phyloP scores from a whole-genome alignment of 148 eudicot species.

The Suaeda aralocaspica region DNA sequence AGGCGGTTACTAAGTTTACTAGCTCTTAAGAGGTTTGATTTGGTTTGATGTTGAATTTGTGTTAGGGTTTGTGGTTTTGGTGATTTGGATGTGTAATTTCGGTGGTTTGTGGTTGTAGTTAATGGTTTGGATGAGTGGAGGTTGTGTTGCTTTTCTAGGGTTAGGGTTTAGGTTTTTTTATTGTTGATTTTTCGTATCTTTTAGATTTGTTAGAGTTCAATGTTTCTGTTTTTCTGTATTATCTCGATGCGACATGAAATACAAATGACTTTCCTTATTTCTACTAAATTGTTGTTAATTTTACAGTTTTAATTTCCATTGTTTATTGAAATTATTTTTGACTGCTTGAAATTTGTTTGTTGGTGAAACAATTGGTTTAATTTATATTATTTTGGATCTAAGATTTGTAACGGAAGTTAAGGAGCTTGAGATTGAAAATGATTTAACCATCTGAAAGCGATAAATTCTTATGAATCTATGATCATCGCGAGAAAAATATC shows the following conservation, averaged over 20 bases:
- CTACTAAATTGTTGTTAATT: neutral
- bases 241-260: constrained; percentile 1
- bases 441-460: too few relatives aligned
- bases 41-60: too few relatives aligned
- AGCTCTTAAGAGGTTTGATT: too few relatives aligned
- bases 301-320: neutral
- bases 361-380: too few relatives aligned
- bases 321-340: neutral
- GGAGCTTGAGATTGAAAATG: too few relatives aligned
- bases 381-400: too few relatives aligned
- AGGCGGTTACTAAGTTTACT: constrained; percentile 42
- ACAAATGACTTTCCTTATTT: neutral
- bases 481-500: too few relatives aligned
- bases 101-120: neutral
- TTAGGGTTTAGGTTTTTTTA: neutral
- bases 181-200: too few relatives aligned
- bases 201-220: neutral
- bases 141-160: neutral
- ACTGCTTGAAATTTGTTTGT: neutral
- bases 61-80: too few relatives aligned
- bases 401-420: too few relatives aligned
- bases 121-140: neutral
- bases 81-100: neutral
- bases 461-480: too few relatives aligned
- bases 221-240: neutral